Evolutionary conservation across 2,329 filamentous ascomycete genomes (phyloP), one percentile per base, ranked within the genome.

Genomic region (Neocatenulostroma microsporum): DNA sequence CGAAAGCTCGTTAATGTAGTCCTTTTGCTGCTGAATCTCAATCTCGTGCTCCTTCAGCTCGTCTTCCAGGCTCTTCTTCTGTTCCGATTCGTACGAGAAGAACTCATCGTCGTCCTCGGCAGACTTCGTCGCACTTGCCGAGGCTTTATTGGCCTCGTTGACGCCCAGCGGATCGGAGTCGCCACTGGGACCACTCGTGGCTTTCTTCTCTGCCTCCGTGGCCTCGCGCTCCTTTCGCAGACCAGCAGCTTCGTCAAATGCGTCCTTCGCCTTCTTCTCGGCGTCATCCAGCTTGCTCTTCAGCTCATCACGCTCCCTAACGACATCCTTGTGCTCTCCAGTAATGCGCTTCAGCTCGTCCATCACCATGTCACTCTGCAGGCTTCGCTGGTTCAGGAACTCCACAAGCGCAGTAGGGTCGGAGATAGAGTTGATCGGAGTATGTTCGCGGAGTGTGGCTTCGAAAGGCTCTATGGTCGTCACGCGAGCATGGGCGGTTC

Each of bases 401-500:
- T 96, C 89, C 5, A 87, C 75, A 21, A 98, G 70, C 2, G 87
- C 82, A 36, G 78, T 76, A 0, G 89, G 85, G 41, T 98, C 91
- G 49, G 71, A 73, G 50, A 98, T 94, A 12, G 86, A 89, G 4
- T 84, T 84, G 23, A 96, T 68, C 2, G 91, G 89, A 0, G 91
- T 98, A 51, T 94, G 84, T 57, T 98, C 91, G 51, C 86, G 84
- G 6, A 98, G 71, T 1, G 83, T 80, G 37, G 84, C 81, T 63
- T 98, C 91, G 58, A 98, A 98, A 0, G 86, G 83, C 55, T 96
- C 91, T 53, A 96, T 93, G 3, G 83, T 78, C 10, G 83, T 78
- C 27, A 88, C 85, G 34, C 87, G 80, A 39, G 84, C 78, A 65
- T 98, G 89, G 13, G 91, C 91, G 47, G 88, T 80, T 44, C 87